Base-by-base conservation (phyloP, 163 green algal species). In the Scenedesmus sp. region DNA sequence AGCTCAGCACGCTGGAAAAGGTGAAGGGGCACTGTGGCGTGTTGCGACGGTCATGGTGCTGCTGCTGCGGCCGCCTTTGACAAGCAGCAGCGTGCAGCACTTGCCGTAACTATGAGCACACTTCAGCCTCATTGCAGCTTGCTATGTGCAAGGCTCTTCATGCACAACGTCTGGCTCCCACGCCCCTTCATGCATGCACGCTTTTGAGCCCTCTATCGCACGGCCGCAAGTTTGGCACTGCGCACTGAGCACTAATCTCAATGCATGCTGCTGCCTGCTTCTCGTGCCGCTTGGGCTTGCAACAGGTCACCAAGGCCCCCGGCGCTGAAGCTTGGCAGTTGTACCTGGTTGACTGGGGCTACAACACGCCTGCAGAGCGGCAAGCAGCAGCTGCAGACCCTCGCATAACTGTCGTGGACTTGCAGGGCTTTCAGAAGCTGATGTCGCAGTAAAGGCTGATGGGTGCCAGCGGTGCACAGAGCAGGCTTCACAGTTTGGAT, bases 321-420 rank as follows among this genome's bases (percentile, higher is more conserved):
- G 89, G 93, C 26, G 87, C 98, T 49, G 85, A 95, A 2, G 72
- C 91, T 24, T 99, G 97, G 97, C 65, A 96, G 81, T 93, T 99
- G 30, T 99, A 97, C 92, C 94, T 99, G 10, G 98, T 99, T 79
- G 97, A 99, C 88, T 99, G 97, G 97, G 98, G 98, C 3, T 99
- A 99, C 94, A 99, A 99, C 94, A 99, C 97, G 12, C 42, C 85
- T 2, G 37, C 76, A 22, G 97, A 99, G 94, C 90, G 95, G 20
- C 76, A 91, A 1, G 82, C 82, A 6, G 97, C 96, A 9, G 84
- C 61, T 3, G 92, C 68, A 13, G 93, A 98, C 81, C 80, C 93
- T 9, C 86, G 94, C 22, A 97, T 99, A 12, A 68, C 95, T 49
- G 88, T 99, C 2, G 86, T 99, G 5, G 91, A 85, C 82, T 92